Conservation (phyloP, 345 rosid genomes). For the Bruguiera sexangula region DNA sequence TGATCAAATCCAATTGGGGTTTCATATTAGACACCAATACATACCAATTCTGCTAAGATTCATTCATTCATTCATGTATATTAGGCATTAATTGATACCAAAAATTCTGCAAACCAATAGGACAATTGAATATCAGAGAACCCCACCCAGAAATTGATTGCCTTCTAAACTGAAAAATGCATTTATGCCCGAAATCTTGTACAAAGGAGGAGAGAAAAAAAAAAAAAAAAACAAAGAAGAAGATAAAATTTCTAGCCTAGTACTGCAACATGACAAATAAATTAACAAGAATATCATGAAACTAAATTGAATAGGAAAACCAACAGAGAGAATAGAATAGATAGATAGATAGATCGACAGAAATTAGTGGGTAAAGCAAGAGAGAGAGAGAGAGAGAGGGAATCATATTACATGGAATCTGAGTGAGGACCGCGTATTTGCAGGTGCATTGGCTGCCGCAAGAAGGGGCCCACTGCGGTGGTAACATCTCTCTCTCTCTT, state of each 20-base stretch:
- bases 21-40: slow-evolving; percentile 8
- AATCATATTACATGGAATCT: slow-evolving; percentile 65
- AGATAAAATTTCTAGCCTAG: no score
- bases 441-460: slow-evolving; percentile 77
- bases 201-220: no score
- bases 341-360: neutral
- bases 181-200: no score
- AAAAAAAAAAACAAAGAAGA: no score
- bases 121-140: no score
- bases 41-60: neutral
- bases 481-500: slow-evolving; percentile 26
- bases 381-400: neutral
- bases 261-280: no score
- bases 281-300: no score
- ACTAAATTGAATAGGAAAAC: neutral
- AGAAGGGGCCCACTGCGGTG: slow-evolving; percentile 83
- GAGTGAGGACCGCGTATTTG: slow-evolving; percentile 72
- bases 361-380: neutral
- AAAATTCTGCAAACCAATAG: no score
- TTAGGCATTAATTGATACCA: neutral
- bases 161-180: no score
- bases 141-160: no score
- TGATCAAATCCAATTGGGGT: neutral
- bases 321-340: neutral
- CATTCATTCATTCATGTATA: neutral